Base-by-base conservation (phyloP, 1,284 basidiomycete species). In the Rhodotorula sp. region DNA sequence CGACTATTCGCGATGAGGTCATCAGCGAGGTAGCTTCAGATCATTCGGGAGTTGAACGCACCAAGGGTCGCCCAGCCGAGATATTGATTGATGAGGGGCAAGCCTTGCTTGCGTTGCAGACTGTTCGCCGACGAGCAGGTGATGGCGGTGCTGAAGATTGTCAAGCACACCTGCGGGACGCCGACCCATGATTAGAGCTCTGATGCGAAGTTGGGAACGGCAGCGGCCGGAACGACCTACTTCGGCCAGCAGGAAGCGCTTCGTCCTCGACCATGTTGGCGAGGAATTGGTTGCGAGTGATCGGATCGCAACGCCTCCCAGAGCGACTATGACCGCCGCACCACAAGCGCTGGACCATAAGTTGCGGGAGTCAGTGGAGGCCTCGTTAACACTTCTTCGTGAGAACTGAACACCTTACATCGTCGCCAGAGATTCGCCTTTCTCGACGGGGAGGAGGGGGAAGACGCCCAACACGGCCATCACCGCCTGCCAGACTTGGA, bases 381-480 rank as follows among this genome's bases (percentile, higher is more conserved):
- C n/a, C n/a, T n/a, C n/a, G n/a, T n/a, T n/a, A n/a, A n/a, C n/a
- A n/a, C n/a, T n/a, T n/a, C n/a, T n/a, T n/a, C n/a, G n/a, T n/a
- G n/a, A n/a, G n/a, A 53, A 26, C 51, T 8, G n/a, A 53, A n/a
- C n/a, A 29, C n/a, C 51, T n/a, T 29, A 54, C 53, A 54, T 54
- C 14, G 53, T 54, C 3, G 18, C 14, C 26, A 54, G 22, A 15
- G 53, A 88, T 80, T 94, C 91, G 24, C 84, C 82, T 78, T 91
- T 91, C 73, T 93, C 87, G 4, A 92, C 88, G 24, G 86, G 82
- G 42, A 91, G 82, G 37, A 91, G 77, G 0, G 90, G 91, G 74
- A 94, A 94, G 3, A 90, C 74, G 0, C 84, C 86, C 1, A 85
- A 87, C 17, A 82, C 75, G 6, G 86, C 72, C 66, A 71, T 64